These are phyloP conservation scores for Maudiozyma serrabonitensis DNA, from an alignment of 805 yeast species.

Conservation along the genomic window DNA sequence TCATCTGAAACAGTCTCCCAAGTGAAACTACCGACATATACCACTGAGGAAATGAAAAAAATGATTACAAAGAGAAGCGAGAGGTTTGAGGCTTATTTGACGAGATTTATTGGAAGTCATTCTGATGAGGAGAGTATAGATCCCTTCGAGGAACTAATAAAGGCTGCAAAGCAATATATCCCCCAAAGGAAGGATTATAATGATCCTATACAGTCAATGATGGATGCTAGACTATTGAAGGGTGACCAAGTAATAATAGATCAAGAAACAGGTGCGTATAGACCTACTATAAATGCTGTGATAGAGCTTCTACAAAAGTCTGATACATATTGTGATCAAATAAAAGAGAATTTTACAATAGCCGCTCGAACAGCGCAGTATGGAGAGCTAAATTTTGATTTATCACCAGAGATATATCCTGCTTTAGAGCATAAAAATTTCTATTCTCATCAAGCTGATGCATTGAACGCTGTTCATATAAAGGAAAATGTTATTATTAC, in stretches of 20 bases:
- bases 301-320: constrained; percentile 38
- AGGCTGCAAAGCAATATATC: constrained; percentile 29
- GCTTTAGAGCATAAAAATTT: constrained; percentile 45
- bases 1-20: constrained; percentile 32
- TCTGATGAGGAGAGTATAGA: constrained; percentile 24
- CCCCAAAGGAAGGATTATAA: constrained; percentile 42
- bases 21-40: constrained; percentile 41
- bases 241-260: constrained; percentile 17
- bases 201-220: constrained; percentile 58
- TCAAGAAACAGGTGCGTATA: constrained; percentile 13
- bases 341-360: constrained; percentile 41
- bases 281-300: constrained; percentile 41
- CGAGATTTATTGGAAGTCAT: constrained; percentile 28
- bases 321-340: constrained; percentile 53
- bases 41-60: constrained; percentile 47
- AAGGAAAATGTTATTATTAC: constrained; percentile 72
- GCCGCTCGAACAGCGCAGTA: constrained; percentile 39
- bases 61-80: constrained; percentile 49
- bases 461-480: constrained; percentile 47
- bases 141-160: constrained; percentile 35
- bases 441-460: constrained; percentile 77
- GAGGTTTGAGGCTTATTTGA: constrained; percentile 38
- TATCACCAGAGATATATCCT: constrained; percentile 42
- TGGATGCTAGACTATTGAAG: constrained; percentile 25
- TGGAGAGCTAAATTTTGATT: constrained; percentile 33